Percentiles rank a stretch among this genome's conserved stretches.
Evolutionary conservation across 2,329 filamentous ascomycete species (phyloP).

Genomic region (Microsporum ferrugineum): DNA sequence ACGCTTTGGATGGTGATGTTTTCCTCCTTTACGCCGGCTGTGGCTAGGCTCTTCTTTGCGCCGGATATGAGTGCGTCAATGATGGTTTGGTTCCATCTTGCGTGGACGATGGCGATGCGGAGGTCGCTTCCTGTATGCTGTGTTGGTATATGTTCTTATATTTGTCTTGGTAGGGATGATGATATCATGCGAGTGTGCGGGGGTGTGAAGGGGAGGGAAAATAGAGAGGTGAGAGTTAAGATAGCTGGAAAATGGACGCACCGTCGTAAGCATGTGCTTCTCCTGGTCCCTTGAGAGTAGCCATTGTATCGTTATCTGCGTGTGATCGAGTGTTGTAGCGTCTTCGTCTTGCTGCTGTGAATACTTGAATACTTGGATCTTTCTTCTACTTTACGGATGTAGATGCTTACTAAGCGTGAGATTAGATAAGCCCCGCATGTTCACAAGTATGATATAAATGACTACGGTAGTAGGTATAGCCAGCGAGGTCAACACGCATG

Average conservation of each 20-base stretch:
- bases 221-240: neutral
- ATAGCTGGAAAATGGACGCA: conserved; percentile 21
- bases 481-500: neutral
- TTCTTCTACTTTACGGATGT: no score
- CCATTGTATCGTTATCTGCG: conserved; percentile 29
- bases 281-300: conserved; percentile 52
- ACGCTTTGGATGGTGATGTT: conserved; percentile 87
- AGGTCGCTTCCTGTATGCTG: conserved; percentile 42
- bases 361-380: no score
- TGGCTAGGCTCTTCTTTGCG: conserved; percentile 63
- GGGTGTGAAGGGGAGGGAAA: neutral
- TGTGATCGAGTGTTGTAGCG: neutral
- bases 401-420: neutral
- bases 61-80: conserved; percentile 77
- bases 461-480: neutral
- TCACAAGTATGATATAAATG: neutral
- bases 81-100: conserved; percentile 83
- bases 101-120: conserved; percentile 89
- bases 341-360: neutral
- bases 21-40: conserved; percentile 68
- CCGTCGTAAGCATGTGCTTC: conserved; percentile 47
- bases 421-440: neutral
- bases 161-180: neutral
- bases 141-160: neutral
- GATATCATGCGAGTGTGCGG: neutral